These are phyloP conservation scores for Spizellomyces sp. DNA, from an alignment of 192 early-diverging fungal genomes.

Conservation along the genomic window DNA sequence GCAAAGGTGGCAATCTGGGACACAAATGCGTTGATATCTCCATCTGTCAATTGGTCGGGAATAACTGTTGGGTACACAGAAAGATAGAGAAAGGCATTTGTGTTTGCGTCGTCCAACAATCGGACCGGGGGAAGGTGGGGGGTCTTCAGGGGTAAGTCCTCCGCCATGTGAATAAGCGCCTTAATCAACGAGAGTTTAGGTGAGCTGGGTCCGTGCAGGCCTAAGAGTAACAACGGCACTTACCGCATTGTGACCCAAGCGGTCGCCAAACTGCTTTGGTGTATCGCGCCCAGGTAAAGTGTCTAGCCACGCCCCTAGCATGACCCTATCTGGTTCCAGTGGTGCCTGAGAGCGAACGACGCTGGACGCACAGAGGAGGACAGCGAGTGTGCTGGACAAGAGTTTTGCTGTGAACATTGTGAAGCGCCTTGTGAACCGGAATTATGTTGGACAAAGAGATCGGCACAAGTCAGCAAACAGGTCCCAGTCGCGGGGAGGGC, in stretches of 20 bases:
- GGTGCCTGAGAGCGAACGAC: background rate
- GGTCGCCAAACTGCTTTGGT: conserved; percentile 2
- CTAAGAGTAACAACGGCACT: background rate
- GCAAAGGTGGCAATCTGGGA: conserved; percentile 34
- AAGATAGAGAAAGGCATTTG: conserved; percentile 36
- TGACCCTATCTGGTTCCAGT: conserved; percentile 27
- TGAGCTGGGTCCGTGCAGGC: background rate
- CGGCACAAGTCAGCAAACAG: too few species aligned
- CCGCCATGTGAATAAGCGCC: conserved; percentile 30
- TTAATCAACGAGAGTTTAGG: background rate
- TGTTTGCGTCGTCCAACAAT: conserved; percentile 28
- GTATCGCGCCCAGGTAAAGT: conserved; percentile 22
- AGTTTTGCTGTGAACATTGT: too few species aligned
- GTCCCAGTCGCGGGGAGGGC: too few species aligned
- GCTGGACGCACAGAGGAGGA: background rate
- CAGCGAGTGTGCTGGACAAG: too few species aligned
- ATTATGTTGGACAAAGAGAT: too few species aligned
- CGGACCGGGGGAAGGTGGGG: conserved; percentile 15
- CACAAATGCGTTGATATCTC: conserved; percentile 22
- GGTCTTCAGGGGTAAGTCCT: conserved; percentile 33
- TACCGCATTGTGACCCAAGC: conserved; percentile 12
- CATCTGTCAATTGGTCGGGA: conserved; percentile 23
- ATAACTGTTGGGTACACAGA: conserved; percentile 32
- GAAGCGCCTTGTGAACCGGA: too few species aligned
- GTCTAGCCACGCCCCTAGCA: conserved; percentile 39